Conservation (phyloP, 108 stramenopile genomes). For the Nitzschia palea region DNA sequence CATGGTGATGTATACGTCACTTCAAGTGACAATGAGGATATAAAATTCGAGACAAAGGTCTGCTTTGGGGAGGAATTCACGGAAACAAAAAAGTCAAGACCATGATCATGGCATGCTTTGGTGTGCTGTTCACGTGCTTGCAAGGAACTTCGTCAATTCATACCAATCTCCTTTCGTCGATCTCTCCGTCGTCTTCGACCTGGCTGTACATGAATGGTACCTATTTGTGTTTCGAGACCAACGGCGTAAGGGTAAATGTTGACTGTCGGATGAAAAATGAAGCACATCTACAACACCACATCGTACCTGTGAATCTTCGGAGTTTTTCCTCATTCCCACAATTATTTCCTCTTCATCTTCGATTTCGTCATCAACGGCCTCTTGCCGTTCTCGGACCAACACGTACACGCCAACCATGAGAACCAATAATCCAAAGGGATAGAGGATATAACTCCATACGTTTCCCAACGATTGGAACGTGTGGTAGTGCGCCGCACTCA, state of each 20-base stretch:
- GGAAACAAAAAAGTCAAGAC: no score
- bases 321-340: background rate
- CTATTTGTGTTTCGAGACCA: background rate
- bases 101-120: no score
- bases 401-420: constrained; percentile 64
- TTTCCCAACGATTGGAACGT: constrained; percentile 59
- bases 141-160: no score
- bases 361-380: constrained; percentile 4
- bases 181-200: constrained; percentile 9
- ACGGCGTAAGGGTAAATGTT: background rate
- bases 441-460: constrained; percentile 48
- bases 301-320: background rate
- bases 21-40: no score
- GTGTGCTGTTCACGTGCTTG: no score
- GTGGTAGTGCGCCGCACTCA: constrained; percentile 72
- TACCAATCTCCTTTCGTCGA: no score
- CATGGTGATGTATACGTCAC: no score
- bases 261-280: background rate
- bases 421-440: constrained; percentile 62
- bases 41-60: no score
- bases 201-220: constrained; percentile 10
- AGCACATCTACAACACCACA: background rate
- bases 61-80: no score
- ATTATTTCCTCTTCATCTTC: constrained; percentile 4
- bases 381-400: constrained; percentile 34